Conservation (phyloP, 805 yeast genomes). For the Hanseniaspora vineae region DNA sequence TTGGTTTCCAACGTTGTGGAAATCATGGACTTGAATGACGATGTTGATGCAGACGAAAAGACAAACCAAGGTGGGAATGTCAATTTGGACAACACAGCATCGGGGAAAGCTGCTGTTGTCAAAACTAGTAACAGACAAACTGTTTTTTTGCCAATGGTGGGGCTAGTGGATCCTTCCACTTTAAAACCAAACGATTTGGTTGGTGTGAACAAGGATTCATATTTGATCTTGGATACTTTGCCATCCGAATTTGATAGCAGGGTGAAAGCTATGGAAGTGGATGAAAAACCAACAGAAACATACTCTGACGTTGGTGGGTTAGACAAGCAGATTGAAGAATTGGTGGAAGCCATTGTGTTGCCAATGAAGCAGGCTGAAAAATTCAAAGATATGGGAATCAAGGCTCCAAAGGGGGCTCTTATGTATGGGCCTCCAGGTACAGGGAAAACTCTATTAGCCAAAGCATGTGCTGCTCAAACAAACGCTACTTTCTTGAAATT, state of each 20-base stretch:
- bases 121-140: conserved; percentile 97
- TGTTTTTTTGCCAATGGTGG: conserved; percentile 88
- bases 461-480: conserved; percentile 98
- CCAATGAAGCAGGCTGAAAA: conserved; percentile 98
- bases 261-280: conserved; percentile 99
- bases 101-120: conserved; percentile 95
- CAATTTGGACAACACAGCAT: conserved; percentile 80
- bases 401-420: conserved; percentile 95
- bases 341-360: conserved; percentile 94
- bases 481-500: conserved; percentile 92
- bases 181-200: conserved; percentile 95
- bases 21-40: conserved; percentile 74
- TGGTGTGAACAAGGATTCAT: conserved; percentile 96
- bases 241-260: conserved; percentile 97
- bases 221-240: conserved; percentile 79
- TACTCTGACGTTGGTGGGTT: conserved; percentile 96
- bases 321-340: conserved; percentile 95
- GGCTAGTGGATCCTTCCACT: conserved; percentile 82
- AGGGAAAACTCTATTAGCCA: conserved; percentile 91
- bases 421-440: conserved; percentile 99
- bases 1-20: conserved; percentile 95
- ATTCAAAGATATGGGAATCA: conserved; percentile 85
- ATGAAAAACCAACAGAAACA: conserved; percentile 95
- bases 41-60: conserved; percentile 31
- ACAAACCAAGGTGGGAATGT: conserved; percentile 89